A percentile compares a stretch with the other conserved stretches of the same genome.
Evolutionary conservation across 495 filamentous ascomycete genomes (phyloP).

Genomic region (Lasiosphaeris hirsuta): DNA sequence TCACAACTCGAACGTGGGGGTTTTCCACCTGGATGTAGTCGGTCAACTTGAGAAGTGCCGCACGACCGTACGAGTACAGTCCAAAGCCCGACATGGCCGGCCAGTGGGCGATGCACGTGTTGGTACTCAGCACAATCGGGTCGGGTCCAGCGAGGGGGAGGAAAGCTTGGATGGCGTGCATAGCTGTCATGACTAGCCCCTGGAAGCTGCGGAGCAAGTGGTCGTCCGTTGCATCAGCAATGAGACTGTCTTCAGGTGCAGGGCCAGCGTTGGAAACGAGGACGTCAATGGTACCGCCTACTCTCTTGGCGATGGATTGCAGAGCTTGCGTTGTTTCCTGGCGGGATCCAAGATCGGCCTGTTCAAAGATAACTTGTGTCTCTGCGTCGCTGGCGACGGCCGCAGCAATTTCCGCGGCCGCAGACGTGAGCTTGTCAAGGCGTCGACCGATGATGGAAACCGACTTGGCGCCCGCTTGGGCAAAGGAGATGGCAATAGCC

Average conservation of each 20-base stretch:
- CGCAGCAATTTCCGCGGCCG: too few species aligned
- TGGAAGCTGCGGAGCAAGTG: conserved; percentile 16
- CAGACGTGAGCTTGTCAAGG: too few species aligned
- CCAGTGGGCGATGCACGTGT: background rate
- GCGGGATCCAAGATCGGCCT: conserved; percentile 12
- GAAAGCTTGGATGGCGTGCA: conserved; percentile 36
- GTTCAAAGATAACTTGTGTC: conserved; percentile 13
- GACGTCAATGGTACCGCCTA: conserved; percentile 11
- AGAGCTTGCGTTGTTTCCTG: background rate
- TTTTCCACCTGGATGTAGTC: background rate
- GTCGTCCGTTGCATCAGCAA: conserved; percentile 24
- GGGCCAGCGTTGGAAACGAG: conserved; percentile 13
- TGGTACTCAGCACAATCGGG: conserved; percentile 6
- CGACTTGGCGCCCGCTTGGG: conserved; percentile 31
- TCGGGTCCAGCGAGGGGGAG: background rate
- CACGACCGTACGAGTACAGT: background rate
- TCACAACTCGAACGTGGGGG: background rate
- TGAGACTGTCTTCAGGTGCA: background rate
- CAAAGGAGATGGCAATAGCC: conserved; percentile 26
- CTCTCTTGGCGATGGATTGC: background rate
- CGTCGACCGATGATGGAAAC: conserved; percentile 27
- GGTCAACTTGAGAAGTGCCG: background rate
- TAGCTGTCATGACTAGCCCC: conserved; percentile 40
- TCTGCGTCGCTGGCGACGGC: background rate
- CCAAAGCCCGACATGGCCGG: background rate